Evolutionary conservation across 2,329 filamentous ascomycete species (phyloP), one percentile per base, ranked within the genome.

Genomic region (Pseudogymnoascus sp.): DNA sequence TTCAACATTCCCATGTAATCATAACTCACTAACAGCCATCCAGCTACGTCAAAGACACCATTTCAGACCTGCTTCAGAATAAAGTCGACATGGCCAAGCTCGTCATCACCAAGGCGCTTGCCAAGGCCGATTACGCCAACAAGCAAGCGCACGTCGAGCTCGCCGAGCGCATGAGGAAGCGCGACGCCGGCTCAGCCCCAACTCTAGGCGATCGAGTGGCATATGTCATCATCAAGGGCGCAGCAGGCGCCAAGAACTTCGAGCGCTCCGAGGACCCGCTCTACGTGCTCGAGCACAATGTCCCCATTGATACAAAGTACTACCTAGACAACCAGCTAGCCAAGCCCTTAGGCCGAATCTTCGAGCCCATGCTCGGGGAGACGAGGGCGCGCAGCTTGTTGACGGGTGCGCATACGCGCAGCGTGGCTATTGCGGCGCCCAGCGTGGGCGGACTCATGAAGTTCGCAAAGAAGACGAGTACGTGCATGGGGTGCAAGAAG

Each of bases 401-500:
- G 31, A 92, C 89, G 4, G 95, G 95, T 65, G 95, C 93, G 69
- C 95, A 99, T 76, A 99, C 95, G 7, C 89, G 95, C n/a, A 86
- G 90, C 59, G 96, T 99, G 68, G 90, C 91, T 0, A 91, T 97
- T 23, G 93, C 93, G 2, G 95, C 91, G 18, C 93, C 96, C 0
- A 90, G 89, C 0, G 85, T 96, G 66, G 95, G 95, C 64, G 95
- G 95, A 0, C 80, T 99, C 67, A 99, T 99, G 95, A 97, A 96
- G 77, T 99, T 97, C 73, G 85, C 95, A 36, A 97, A 96, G 79
- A 97, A 96, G 80, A 99, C 95, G 2, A 87, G 93, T 77, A 97
- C 95, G 0, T 99, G 95, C 75, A 96, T 99, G 89, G 95, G 93
- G 3, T 99, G 95, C 85, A 99, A 97, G 83, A 97, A 97, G 76